Base-by-base conservation (phyloP, 768 basidiomycete genomes). In the Amanita polypyramis region DNA sequence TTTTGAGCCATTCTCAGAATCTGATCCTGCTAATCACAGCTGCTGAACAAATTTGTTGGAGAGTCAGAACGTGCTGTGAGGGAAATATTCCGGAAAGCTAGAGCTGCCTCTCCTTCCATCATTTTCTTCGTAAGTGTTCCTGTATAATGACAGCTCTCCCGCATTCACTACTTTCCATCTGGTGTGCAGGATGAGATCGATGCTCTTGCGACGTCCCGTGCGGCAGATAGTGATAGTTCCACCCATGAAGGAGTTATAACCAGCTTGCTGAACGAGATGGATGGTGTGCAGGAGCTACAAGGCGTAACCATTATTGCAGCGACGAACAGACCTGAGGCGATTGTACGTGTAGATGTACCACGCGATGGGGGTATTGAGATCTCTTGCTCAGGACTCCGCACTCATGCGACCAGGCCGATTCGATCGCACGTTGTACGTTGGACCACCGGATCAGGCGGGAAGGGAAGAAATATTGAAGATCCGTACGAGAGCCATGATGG, bases 221-320 rank as follows among this genome's bases (percentile, higher is more conserved):
- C 73, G 0, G 77, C 79, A 38, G 76, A 79, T 12, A 65, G 67
- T 2, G 80, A 80, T 35, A 33, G 27, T 35, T 62, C 68, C 4
- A 64, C 69, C 0, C 85, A 92, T 55, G 85, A 90, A 55, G 93
- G 96, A 6, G 91, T 97, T 10, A 73, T 99, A 6, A 94, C 94
- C 1, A 95, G 82, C 51, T 70, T 99, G 10, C 62, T 99, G 48
- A 98, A 95, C 59, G 96, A 99, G 61, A 98, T 98, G 92, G 96
- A 98, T 59, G 96, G 96, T 15, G 87, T 98, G 0, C 90, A 97
- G 64, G 92, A 95, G 64, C 71, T 98, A 15, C 70, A 85, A 14
- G 93, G 94, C 0, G 96, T 99, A n/a, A 94, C 90, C 0, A 79
- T 97, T 29, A 78, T 99, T 8, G 96, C 92, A 1, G 96, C 96